Evolutionary conservation across 495 filamentous ascomycete genomes (phyloP).

Genomic region (Penicillium dipodomyicola): DNA sequence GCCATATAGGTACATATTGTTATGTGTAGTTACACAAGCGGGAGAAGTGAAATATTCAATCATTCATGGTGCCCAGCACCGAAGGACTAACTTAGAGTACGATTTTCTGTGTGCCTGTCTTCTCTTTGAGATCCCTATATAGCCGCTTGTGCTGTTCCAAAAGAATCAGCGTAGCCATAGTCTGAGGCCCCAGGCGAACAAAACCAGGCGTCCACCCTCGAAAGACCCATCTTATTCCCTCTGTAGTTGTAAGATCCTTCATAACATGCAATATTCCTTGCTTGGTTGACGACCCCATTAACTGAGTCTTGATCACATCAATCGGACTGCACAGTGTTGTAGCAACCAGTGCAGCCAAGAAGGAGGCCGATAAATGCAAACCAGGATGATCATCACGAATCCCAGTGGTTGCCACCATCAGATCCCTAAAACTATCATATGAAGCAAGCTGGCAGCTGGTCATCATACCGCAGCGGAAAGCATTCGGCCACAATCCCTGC

Average conservation of each 20-base stretch:
- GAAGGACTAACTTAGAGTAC: neutral
- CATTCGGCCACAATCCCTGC: conserved; percentile 81
- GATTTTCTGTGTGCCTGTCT: neutral
- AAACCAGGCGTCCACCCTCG: conserved; percentile 90
- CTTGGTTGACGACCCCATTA: conserved; percentile 55
- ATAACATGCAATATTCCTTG: conserved; percentile 16
- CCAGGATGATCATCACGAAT: conserved; percentile 56
- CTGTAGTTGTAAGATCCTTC: conserved; percentile 14
- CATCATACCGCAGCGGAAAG: conserved; percentile 78
- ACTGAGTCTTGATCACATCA: conserved; percentile 85
- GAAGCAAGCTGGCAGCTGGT: conserved; percentile 78
- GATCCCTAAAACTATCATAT: conserved; percentile 79
- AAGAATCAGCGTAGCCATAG: conserved; percentile 81
- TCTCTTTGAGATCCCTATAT: conserved; percentile 35
- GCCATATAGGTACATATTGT: no score
- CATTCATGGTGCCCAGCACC: neutral
- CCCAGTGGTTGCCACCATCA: conserved; percentile 31
- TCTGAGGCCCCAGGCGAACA: conserved; percentile 76
- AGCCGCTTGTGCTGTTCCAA: conserved; percentile 74
- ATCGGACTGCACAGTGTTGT: conserved; percentile 89
- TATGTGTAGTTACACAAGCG: neutral
- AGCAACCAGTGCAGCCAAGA: conserved; percentile 79
- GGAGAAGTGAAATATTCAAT: neutral
- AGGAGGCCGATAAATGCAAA: conserved; percentile 74
- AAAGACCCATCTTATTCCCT: conserved; percentile 69